These are phyloP conservation scores for Penicillium griseofulvum DNA, from an alignment of 2,329 filamentous ascomycete species.

Conservation along the genomic window DNA sequence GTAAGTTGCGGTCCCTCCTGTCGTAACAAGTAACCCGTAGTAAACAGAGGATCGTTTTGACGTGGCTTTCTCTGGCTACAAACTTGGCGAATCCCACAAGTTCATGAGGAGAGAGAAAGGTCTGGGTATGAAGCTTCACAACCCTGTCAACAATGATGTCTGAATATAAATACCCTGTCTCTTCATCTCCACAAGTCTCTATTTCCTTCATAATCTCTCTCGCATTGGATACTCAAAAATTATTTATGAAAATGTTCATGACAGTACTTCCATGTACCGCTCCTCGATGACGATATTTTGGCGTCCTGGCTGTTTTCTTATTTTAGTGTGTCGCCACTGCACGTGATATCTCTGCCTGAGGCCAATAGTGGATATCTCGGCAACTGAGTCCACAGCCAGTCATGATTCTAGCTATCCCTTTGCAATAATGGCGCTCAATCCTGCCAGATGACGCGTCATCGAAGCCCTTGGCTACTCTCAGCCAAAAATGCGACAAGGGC, in stretches of 20 bases:
- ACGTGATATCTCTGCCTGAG: background rate
- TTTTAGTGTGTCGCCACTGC: background rate
- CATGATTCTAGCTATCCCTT: background rate
- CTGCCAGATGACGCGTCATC: slow-evolving; percentile 1
- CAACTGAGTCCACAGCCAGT: background rate
- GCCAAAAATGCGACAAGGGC: background rate
- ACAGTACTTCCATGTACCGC: background rate
- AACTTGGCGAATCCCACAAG: no score
- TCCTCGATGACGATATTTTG: background rate
- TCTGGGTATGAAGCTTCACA: no score
- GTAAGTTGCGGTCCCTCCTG: no score
- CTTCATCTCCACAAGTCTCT: no score
- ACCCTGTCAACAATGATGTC: no score
- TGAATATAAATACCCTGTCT: no score
- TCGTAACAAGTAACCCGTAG: no score
- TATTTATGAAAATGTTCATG: background rate
- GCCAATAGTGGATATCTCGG: background rate
- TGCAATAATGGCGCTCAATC: background rate
- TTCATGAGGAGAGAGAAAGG: no score
- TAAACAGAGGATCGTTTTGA: no score
- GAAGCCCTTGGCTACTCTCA: background rate
- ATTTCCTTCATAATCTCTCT: no score
- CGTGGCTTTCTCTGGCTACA: no score
- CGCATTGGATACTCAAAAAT: background rate
- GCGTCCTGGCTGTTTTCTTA: background rate